Conservation (phyloP, 2,329 filamentous ascomycete genomes). For the Colletotrichum viniferum region DNA sequence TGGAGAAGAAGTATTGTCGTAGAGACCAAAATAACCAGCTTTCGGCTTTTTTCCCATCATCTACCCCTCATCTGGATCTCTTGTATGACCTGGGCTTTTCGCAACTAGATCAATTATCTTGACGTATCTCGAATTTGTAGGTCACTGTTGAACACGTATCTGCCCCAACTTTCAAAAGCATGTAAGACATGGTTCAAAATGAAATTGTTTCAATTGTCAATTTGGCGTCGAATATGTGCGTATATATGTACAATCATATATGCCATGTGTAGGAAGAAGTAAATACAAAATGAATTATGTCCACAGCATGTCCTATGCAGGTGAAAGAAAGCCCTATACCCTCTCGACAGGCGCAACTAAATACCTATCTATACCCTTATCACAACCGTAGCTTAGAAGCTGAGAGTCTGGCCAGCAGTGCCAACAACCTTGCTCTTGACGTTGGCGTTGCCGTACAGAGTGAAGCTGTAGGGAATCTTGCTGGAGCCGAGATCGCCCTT, state of each 20-base stretch:
- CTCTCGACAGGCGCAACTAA: not conserved
- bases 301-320: not conserved
- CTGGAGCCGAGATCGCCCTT: constrained; percentile 53
- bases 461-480: constrained; percentile 57
- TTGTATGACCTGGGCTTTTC: no score
- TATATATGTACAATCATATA: not conserved
- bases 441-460: constrained; percentile 46
- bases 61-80: no score
- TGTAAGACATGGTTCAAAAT: not conserved
- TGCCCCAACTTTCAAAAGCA: no score
- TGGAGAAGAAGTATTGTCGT: no score
- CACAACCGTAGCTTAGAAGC: no score
- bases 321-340: not conserved
- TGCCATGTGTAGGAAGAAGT: not conserved
- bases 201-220: not conserved
- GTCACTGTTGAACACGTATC: no score
- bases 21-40: no score
- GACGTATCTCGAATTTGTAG: no score
- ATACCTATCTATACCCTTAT: no score
- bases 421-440: constrained; percentile 48
- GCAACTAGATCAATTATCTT: no score
- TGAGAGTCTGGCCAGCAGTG: constrained; percentile 42
- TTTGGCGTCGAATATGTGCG: not conserved
- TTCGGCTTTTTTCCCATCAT: no score
- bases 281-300: not conserved